These are phyloP conservation scores for Oehlia diaphana DNA, from an alignment of 192 early-diverging fungal genomes.

Conservation along the genomic window DNA sequence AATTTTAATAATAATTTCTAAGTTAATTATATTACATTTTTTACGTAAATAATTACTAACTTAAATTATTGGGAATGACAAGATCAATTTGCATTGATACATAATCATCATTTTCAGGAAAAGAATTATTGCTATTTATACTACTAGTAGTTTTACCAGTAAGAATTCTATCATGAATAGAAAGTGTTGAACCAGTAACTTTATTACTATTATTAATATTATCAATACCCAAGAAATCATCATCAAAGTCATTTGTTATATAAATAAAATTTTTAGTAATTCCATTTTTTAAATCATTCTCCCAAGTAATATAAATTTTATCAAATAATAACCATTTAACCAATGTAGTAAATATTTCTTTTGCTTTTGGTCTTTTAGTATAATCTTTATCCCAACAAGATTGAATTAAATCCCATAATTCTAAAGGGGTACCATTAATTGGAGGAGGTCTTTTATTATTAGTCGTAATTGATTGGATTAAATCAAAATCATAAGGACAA, in stretches of 20 bases:
- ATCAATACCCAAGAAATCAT: neutral
- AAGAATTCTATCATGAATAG: neutral
- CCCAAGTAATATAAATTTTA: neutral
- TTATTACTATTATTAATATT: too few relatives aligned
- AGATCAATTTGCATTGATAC: neutral
- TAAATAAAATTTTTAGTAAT: neutral
- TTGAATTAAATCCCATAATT: neutral
- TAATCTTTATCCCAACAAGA: neutral
- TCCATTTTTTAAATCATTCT: neutral
- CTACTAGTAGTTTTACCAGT: neutral
- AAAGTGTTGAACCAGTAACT: neutral
- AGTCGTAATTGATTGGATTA: neutral
- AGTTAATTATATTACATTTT: too few relatives aligned
- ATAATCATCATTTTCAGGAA: neutral
- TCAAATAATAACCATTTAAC: neutral
- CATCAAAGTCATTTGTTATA: neutral
- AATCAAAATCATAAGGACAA: neutral
- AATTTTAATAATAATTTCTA: too few relatives aligned
- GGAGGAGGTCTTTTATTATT: neutral
- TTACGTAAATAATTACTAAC: too few relatives aligned
- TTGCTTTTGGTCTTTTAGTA: neutral
- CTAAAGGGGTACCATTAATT: neutral
- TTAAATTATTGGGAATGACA: neutral
- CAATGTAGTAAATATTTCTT: neutral
- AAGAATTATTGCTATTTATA: neutral